Conservation (phyloP, 768 basidiomycete genomes). For the Phlebiopsis flavidoalba region DNA sequence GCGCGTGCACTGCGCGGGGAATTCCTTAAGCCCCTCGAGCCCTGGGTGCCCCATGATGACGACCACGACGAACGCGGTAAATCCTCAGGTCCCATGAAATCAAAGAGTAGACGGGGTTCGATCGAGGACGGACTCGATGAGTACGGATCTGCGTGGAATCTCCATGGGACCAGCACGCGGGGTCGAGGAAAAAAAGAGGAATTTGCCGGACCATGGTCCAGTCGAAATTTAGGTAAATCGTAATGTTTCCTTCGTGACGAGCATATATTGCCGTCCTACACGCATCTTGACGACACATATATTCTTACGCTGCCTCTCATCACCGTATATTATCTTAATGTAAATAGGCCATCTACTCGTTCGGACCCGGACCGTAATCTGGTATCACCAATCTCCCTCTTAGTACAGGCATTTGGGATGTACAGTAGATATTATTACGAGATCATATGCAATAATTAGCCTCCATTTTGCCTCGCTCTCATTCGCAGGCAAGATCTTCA, state of each 20-base stretch:
- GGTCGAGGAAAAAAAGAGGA: constrained; percentile 25
- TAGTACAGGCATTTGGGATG: not conserved
- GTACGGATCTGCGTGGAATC: constrained; percentile 13
- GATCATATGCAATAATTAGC: not conserved
- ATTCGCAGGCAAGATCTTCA: too few species aligned
- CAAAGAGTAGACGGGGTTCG: constrained; percentile 5
- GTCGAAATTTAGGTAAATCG: not conserved
- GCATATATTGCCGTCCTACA: not conserved
- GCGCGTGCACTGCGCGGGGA: constrained; percentile 16
- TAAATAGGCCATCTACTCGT: not conserved
- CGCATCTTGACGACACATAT: not conserved
- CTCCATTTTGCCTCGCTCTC: too few species aligned
- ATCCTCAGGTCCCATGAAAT: not conserved
- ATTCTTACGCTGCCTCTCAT: not conserved
- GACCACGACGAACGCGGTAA: constrained; percentile 16
- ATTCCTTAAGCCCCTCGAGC: constrained; percentile 19
- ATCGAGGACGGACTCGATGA: constrained; percentile 22
- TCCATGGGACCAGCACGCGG: constrained; percentile 8
- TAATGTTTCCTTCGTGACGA: not conserved
- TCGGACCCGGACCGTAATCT: not conserved
- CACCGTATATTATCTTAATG: not conserved
- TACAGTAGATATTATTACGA: not conserved
- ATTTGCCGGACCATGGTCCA: constrained; percentile 29
- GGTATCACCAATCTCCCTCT: not conserved
- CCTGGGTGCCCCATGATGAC: constrained; percentile 25